A percentile compares a stretch with the other conserved stretches of the same genome.
Conservation (phyloP, 176 grass and related monocot species). For the Saccharum spontaneum region DNA sequence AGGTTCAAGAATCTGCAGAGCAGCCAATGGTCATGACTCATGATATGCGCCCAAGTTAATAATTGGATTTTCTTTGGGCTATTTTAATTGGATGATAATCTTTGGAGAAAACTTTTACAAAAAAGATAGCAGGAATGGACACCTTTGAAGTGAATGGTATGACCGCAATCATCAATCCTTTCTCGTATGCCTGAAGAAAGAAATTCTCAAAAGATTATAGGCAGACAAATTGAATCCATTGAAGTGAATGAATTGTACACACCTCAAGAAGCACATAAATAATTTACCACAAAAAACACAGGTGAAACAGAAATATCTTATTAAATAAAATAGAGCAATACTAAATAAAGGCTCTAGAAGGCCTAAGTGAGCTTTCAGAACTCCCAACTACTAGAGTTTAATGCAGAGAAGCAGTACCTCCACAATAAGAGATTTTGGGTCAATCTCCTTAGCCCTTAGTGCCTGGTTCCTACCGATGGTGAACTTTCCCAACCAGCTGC, state of each 20-base stretch:
- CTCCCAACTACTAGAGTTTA: neutral
- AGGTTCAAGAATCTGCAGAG: slow-evolving; percentile 78
- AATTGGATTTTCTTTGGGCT: neutral
- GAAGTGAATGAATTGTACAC: neutral
- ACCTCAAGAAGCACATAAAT: neutral
- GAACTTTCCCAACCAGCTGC: slow-evolving; percentile 89
- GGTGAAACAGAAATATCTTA: slow-evolving; percentile 16
- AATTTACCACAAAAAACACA: neutral
- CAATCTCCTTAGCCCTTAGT: slow-evolving; percentile 83
- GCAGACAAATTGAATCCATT: neutral
- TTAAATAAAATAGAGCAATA: slow-evolving; percentile 3
- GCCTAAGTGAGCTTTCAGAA: neutral
- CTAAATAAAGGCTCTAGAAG: neutral
- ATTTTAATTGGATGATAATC: neutral
- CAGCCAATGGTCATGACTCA: slow-evolving; percentile 11
- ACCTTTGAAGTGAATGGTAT: slow-evolving; percentile 95
- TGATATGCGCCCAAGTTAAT: neutral
- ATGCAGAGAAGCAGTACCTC: slow-evolving; percentile 52
- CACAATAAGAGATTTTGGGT: slow-evolving; percentile 81
- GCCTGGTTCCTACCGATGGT: slow-evolving; percentile 82
- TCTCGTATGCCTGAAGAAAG: slow-evolving; percentile 74
- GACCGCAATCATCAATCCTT: slow-evolving; percentile 86
- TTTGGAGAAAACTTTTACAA: neutral
- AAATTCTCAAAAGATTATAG: slow-evolving; percentile 21
- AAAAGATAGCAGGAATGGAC: slow-evolving; percentile 10